A percentile compares a stretch with the other conserved stretches of the same genome.
Evolutionary conservation across 257 asterid species (phyloP).

Genomic region (Fraxinus quadrangulata): DNA sequence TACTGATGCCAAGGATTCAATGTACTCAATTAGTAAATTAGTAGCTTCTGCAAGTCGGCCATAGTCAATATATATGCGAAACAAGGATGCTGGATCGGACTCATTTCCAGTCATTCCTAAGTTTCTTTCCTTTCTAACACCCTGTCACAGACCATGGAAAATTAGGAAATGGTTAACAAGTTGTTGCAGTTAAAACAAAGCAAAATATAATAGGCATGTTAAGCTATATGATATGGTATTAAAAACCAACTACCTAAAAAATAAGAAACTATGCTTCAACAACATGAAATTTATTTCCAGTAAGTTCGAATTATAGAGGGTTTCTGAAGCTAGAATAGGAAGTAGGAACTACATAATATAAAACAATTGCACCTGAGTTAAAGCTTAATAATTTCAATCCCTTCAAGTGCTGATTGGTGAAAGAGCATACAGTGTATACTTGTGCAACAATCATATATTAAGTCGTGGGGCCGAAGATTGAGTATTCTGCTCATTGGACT

Average conservation of each 20-base stretch:
- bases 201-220: background rate
- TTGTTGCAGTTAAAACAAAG: slow-evolving; percentile 4
- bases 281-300: slow-evolving; percentile 2
- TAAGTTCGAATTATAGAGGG: no score
- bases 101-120: slow-evolving; percentile 86
- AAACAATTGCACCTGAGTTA: no score
- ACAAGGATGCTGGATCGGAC: slow-evolving; percentile 78
- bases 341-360: no score
- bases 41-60: slow-evolving; percentile 89
- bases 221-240: background rate
- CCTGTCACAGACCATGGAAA: slow-evolving; percentile 46
- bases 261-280: background rate
- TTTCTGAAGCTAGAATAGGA: no score
- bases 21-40: slow-evolving; percentile 74
- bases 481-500: background rate
- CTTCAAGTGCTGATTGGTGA: background rate
- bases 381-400: no score
- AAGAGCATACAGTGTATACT: background rate
- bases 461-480: background rate
- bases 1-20: slow-evolving; percentile 64
- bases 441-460: background rate
- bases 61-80: slow-evolving; percentile 74
- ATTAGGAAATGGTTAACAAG: slow-evolving; percentile 22
- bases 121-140: slow-evolving; percentile 54
- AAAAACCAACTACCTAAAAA: slow-evolving; percentile 14